Conservation (phyloP, 2,329 filamentous ascomycete genomes). For the Hypoxylon sp. region DNA sequence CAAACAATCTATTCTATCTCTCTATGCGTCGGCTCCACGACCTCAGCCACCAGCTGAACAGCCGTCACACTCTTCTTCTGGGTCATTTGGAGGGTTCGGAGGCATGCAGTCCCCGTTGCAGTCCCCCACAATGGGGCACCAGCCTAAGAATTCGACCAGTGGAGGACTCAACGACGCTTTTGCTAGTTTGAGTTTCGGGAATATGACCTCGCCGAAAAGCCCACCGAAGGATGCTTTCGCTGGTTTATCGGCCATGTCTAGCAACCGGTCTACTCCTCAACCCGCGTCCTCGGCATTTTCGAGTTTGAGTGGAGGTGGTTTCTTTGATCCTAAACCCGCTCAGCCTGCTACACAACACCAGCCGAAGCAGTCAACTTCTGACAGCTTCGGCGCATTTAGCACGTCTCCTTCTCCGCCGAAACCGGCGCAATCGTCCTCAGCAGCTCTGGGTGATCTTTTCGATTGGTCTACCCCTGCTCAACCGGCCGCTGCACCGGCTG, state of each 20-base stretch:
- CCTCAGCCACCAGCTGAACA: slow-evolving; percentile 71
- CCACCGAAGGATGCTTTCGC: slow-evolving; percentile 56
- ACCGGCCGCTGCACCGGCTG: slow-evolving; percentile 61
- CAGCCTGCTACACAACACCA: slow-evolving; percentile 68
- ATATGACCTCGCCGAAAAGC: slow-evolving; percentile 58
- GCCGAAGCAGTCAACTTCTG: slow-evolving; percentile 62
- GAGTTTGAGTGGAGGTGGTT: slow-evolving; percentile 75
- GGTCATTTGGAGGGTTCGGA: slow-evolving; percentile 79
- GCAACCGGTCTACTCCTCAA: slow-evolving; percentile 56
- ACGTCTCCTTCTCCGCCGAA: slow-evolving; percentile 59
- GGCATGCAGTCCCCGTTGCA: slow-evolving; percentile 70
- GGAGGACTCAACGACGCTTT: slow-evolving; percentile 86
- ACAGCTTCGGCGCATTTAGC: slow-evolving; percentile 73
- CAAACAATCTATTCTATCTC: slow-evolving; percentile 95
- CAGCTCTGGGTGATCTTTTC: slow-evolving; percentile 82
- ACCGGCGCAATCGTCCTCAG: slow-evolving; percentile 61
- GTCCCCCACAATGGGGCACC: slow-evolving; percentile 66
- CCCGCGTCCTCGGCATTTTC: slow-evolving; percentile 59
- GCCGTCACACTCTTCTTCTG: slow-evolving; percentile 67
- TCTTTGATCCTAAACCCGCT: slow-evolving; percentile 82
- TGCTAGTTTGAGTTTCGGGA: slow-evolving; percentile 73
- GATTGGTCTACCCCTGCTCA: slow-evolving; percentile 72
- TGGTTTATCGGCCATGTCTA: slow-evolving; percentile 51
- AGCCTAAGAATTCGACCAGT: slow-evolving; percentile 61
- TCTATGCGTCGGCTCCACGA: slow-evolving; percentile 88